These are phyloP conservation scores for Pleoardoris graminearum DNA, from an alignment of 2,329 filamentous ascomycete species.

Conservation along the genomic window DNA sequence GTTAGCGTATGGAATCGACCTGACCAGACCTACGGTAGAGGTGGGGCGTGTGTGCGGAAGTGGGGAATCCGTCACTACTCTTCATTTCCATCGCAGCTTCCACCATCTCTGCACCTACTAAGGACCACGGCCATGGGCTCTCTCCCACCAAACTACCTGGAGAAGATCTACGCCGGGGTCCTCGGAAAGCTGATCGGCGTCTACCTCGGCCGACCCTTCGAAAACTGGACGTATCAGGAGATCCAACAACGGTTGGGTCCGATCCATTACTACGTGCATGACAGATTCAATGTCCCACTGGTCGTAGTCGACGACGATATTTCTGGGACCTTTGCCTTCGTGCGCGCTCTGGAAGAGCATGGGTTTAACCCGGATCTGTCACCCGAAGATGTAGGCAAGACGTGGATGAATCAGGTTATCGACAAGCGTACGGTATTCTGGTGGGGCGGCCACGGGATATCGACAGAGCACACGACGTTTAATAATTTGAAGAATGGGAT, in stretches of 20 bases:
- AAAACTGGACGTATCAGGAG: slow-evolving; percentile 44
- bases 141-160: slow-evolving; percentile 31
- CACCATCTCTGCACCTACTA: background rate
- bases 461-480: slow-evolving; percentile 47
- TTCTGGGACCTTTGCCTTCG: slow-evolving; percentile 41
- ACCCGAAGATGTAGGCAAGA: slow-evolving; percentile 4
- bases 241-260: slow-evolving; percentile 39
- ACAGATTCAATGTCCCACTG: slow-evolving; percentile 5
- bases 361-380: background rate
- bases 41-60: no score
- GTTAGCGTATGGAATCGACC: no score
- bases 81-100: background rate
- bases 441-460: slow-evolving; percentile 47
- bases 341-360: slow-evolving; percentile 34
- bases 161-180: slow-evolving; percentile 46
- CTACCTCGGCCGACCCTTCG: slow-evolving; percentile 45
- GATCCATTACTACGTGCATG: slow-evolving; percentile 14
- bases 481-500: slow-evolving; percentile 47
- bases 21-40: no score
- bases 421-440: slow-evolving; percentile 41
- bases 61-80: no score
- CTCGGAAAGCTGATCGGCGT: slow-evolving; percentile 48
- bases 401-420: slow-evolving; percentile 40
- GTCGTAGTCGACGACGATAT: slow-evolving; percentile 17
- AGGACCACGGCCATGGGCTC: background rate